Evolutionary conservation across 1,284 basidiomycete genomes (phyloP).

Genomic region (Bondarzewia mesenterica): DNA sequence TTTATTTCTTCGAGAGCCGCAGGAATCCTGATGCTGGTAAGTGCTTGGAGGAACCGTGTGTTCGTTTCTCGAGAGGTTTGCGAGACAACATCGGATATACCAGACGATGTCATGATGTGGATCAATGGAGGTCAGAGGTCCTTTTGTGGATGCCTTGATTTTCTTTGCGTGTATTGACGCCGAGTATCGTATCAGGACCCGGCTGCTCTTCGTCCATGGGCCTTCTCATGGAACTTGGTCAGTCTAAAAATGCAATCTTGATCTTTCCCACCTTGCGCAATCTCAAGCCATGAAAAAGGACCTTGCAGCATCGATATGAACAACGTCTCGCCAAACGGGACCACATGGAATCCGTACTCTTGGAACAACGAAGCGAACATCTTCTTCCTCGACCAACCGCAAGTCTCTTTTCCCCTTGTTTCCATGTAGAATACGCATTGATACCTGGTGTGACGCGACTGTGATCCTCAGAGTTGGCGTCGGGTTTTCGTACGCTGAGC

Average conservation of each 20-base stretch:
- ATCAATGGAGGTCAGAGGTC: slow-evolving; percentile 51
- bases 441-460: not conserved
- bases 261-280: not conserved
- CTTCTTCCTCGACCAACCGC: slow-evolving; percentile 67
- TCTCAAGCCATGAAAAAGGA: slow-evolving; percentile 20
- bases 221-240: slow-evolving; percentile 46
- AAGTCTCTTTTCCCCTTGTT: slow-evolving; percentile 12
- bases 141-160: not conserved
- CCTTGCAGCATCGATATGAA: slow-evolving; percentile 51
- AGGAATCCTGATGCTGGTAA: slow-evolving; percentile 47
- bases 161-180: slow-evolving; percentile 1
- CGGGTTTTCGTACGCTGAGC: slow-evolving; percentile 55
- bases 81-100: too few relatives aligned
- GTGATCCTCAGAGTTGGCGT: slow-evolving; percentile 42
- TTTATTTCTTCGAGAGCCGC: slow-evolving; percentile 81
- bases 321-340: slow-evolving; percentile 37
- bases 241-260: slow-evolving; percentile 12
- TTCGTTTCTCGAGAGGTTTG: too few relatives aligned
- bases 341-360: slow-evolving; percentile 51
- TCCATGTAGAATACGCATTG: not conserved
- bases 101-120: slow-evolving; percentile 66
- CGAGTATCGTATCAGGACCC: slow-evolving; percentile 32
- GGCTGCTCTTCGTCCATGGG: slow-evolving; percentile 59
- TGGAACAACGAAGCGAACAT: slow-evolving; percentile 65
- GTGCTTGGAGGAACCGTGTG: too few relatives aligned